phyloP scores from a whole-genome alignment of 352 stramenopile genomes.

The Blastocystis sp. region DNA sequence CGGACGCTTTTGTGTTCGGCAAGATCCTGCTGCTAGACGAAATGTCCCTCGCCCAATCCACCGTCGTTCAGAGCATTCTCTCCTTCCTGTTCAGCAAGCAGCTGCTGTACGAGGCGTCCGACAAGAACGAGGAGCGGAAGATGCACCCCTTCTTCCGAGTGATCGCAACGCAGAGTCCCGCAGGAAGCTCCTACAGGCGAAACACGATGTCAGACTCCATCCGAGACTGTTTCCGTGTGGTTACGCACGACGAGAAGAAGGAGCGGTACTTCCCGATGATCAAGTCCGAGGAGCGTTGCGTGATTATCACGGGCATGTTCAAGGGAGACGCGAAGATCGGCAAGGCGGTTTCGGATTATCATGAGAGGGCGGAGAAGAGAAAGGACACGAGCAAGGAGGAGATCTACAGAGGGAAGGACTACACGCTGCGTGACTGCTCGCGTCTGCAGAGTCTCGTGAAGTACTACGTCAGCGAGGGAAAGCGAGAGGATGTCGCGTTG shows the following conservation, averaged over 20 bases:
- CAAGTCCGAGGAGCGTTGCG: too few species aligned
- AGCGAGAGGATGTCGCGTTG: neutral
- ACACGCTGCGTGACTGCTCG: slow-evolving; percentile 37
- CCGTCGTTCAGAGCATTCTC: neutral
- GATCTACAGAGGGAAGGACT: neutral
- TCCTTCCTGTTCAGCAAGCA: slow-evolving; percentile 10
- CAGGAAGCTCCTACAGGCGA: neutral
- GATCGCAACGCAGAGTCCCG: slow-evolving; percentile 56
- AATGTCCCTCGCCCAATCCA: slow-evolving; percentile 10
- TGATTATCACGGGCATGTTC: too few species aligned
- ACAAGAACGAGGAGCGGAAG: neutral
- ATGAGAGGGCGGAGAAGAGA: too few species aligned
- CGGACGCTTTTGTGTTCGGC: slow-evolving; percentile 27
- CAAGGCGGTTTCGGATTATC: too few species aligned
- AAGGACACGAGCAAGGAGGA: too few species aligned
- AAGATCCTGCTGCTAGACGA: slow-evolving; percentile 42
- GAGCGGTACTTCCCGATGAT: too few species aligned
- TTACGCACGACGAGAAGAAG: too few species aligned
- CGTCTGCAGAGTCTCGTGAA: neutral
- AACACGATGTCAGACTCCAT: neutral
- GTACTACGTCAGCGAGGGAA: too few species aligned
- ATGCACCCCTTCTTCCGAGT: slow-evolving; percentile 65
- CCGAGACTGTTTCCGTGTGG: too few species aligned
- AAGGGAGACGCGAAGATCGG: too few species aligned
- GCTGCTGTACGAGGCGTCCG: too few species aligned